Conservation (phyloP, 306 rosid genomes). For the Ormosia semicastrata region DNA sequence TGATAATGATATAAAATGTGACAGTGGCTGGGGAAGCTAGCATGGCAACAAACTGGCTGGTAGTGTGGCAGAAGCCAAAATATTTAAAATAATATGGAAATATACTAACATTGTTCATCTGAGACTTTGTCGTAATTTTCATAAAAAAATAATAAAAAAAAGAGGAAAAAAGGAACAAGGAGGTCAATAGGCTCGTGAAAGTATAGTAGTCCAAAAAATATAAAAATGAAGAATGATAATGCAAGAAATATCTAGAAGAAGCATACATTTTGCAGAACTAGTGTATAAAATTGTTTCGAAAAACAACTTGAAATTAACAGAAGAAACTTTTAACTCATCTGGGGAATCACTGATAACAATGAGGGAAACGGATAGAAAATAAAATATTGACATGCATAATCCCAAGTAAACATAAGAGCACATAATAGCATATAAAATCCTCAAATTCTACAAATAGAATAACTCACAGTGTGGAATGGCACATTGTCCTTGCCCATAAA, state of each 20-base stretch:
- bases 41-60: neutral
- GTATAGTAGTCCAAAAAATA: neutral
- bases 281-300: neutral
- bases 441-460: neutral
- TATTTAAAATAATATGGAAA: neutral
- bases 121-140: neutral
- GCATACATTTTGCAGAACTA: neutral
- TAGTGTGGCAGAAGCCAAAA: neutral
- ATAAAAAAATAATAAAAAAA: neutral
- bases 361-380: neutral
- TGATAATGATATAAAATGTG: neutral
- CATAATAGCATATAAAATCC: neutral
- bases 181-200: neutral
- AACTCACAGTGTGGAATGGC: conserved; percentile 95
- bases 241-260: neutral
- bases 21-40: neutral
- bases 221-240: neutral
- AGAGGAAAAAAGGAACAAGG: neutral
- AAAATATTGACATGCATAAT: neutral
- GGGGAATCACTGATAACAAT: neutral
- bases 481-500: conserved; percentile 99
- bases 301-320: neutral
- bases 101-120: neutral
- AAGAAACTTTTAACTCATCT: neutral
- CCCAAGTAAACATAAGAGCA: conserved; percentile 13